Conservation (phyloP, 2,329 filamentous ascomycete genomes). For the Mycosphaerella sp. region DNA sequence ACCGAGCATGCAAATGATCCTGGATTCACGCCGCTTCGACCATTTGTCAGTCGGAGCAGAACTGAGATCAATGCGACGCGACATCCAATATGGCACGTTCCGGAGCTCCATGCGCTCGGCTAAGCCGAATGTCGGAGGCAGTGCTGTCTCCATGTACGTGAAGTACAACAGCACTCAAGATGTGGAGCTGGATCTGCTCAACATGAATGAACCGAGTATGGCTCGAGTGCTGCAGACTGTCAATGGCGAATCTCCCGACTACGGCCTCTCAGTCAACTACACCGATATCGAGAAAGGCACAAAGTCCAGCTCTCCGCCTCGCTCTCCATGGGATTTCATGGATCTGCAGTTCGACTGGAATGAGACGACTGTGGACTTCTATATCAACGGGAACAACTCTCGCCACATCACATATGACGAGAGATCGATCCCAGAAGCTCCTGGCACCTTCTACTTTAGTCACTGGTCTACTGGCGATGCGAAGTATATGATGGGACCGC, state of each 20-base stretch:
- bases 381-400: slow-evolving; percentile 31
- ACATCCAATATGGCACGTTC: slow-evolving; percentile 46
- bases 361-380: slow-evolving; percentile 39
- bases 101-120: slow-evolving; percentile 40
- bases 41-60: slow-evolving; percentile 42
- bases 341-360: slow-evolving; percentile 47
- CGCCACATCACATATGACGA: slow-evolving; percentile 29
- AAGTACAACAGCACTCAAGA: slow-evolving; percentile 42
- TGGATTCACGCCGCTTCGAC: slow-evolving; percentile 21
- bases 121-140: slow-evolving; percentile 34
- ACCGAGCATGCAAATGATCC: slow-evolving; percentile 21
- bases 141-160: slow-evolving; percentile 43
- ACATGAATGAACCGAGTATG: slow-evolving; percentile 32
- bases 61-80: slow-evolving; percentile 39
- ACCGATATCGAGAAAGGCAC: slow-evolving; percentile 28
- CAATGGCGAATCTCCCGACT: slow-evolving; percentile 20
- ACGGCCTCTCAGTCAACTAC: slow-evolving; percentile 37
- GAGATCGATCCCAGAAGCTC: slow-evolving; percentile 37
- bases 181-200: slow-evolving; percentile 42
- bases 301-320: slow-evolving; percentile 31
- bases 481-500: slow-evolving; percentile 43
- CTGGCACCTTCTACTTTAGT: slow-evolving; percentile 40
- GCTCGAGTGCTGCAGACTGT: slow-evolving; percentile 22
- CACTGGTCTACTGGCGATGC: slow-evolving; percentile 46
- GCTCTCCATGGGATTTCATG: slow-evolving; percentile 40